Evolutionary conservation across 345 rosid genomes (phyloP).

Genomic region (Eucalyptus viminalis): DNA sequence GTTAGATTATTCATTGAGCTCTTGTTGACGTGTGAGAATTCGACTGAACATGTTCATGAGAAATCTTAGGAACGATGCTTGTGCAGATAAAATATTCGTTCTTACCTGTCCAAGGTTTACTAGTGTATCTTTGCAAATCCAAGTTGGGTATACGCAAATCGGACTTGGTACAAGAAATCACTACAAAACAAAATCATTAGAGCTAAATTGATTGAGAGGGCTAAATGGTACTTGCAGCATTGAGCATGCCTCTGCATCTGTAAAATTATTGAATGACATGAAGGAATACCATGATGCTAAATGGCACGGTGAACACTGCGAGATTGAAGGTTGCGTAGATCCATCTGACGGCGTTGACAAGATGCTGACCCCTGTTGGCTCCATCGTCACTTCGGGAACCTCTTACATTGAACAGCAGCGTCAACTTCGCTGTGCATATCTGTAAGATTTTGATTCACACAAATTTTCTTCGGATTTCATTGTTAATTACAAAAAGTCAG

Average conservation of each 20-base stretch:
- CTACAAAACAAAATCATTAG: neutral
- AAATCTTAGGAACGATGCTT: accelerated
- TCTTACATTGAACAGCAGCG: conserved; percentile 12
- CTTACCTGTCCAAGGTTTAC: accelerated
- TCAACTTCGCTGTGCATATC: accelerated
- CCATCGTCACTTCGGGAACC: conserved; percentile 3
- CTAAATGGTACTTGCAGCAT: conserved; percentile 7
- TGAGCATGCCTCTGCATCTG: conserved; percentile 2
- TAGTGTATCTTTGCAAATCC: neutral
- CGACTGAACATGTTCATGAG: neutral
- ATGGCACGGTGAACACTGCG: conserved; percentile 39
- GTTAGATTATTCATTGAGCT: neutral
- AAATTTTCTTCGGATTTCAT: neutral
- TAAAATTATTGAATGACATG: accelerated
- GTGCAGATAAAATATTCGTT: neutral
- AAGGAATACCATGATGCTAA: conserved; percentile 29
- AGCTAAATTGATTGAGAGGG: neutral
- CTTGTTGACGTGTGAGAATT: neutral
- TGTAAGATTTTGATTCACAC: too few relatives aligned
- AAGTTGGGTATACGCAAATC: accelerated
- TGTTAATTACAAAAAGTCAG: accelerated
- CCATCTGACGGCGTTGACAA: conserved; percentile 15
- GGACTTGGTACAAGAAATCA: accelerated
- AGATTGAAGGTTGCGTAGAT: conserved; percentile 16
- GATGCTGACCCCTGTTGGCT: neutral